Percentiles rank a stretch among this genome's conserved stretches.
Evolutionary conservation across 2,329 filamentous ascomycete genomes (phyloP).

Genomic region (Colletotrichum musicola): DNA sequence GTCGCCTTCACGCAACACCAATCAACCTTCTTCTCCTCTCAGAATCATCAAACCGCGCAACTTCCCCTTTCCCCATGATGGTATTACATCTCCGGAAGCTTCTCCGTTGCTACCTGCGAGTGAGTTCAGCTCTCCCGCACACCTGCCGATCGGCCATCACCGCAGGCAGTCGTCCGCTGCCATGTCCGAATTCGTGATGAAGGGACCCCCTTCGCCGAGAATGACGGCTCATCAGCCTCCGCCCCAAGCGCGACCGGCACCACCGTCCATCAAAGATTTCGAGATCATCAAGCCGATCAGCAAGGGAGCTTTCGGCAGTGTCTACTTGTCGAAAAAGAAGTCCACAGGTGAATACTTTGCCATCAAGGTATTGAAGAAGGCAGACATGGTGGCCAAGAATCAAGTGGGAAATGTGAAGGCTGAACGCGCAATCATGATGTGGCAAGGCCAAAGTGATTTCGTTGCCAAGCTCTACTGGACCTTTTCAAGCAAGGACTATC

Average conservation of each 20-base stretch:
- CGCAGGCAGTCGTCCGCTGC: slow-evolving; percentile 92
- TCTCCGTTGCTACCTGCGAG: slow-evolving; percentile 88
- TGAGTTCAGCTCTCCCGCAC: slow-evolving; percentile 82
- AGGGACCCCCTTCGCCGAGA: slow-evolving; percentile 85
- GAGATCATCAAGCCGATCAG: slow-evolving; percentile 99
- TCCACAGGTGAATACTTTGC: slow-evolving; percentile 98
- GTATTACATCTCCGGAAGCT: slow-evolving; percentile 84
- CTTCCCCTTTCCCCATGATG: slow-evolving; percentile 70
- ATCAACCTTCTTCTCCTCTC: slow-evolving; percentile 85
- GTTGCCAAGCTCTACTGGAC: slow-evolving; percentile 99
- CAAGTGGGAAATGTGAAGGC: slow-evolving; percentile 99
- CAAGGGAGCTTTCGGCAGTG: slow-evolving; percentile 97
- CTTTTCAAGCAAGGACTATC: slow-evolving; percentile 98
- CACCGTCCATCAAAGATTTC: slow-evolving; percentile 98
- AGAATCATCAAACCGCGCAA: slow-evolving; percentile 85
- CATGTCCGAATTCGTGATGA: slow-evolving; percentile 76
- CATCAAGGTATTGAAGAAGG: slow-evolving; percentile 98
- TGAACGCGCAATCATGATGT: slow-evolving; percentile 99
- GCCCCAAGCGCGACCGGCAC: slow-evolving; percentile 87
- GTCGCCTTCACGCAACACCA: slow-evolving; percentile 79
- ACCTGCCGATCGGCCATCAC: slow-evolving; percentile 75
- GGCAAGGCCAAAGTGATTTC: slow-evolving; percentile 99
- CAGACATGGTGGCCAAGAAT: slow-evolving; percentile 99
- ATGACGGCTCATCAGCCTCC: slow-evolving; percentile 82
- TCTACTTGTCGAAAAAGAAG: slow-evolving; percentile 98